Evolutionary conservation across 768 basidiomycete genomes (phyloP), one percentile per base, ranked within the genome.

Genomic region (Tylopilus vinaceipallidus): DNA sequence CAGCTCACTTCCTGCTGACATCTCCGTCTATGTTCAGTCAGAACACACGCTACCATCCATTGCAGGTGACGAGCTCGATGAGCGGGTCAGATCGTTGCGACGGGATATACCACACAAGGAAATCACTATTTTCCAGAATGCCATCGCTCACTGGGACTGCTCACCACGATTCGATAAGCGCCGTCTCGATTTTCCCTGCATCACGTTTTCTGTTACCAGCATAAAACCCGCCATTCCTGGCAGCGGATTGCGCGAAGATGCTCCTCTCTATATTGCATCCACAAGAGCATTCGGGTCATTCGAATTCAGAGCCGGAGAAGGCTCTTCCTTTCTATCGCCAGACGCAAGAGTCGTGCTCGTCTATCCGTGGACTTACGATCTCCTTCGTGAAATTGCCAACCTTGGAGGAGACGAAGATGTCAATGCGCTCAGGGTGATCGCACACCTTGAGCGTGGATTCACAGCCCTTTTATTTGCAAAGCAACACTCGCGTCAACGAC

Each of bases 291-390:
- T 55, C 3, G 54, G 51, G 0, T 13, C 39, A n/a, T 20, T 55
- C 3, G 2, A 20, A 9, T 47, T 55, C 37, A 22, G 27, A 13
- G 45, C 46, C 5, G 2, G 26, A 42, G 24, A 47, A n/a, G n/a
- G n/a, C n/a, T 16, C 22, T 20, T 7, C 11, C 26, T n/a, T 45
- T 33, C 33, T 10, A 6, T 27, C 9, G 16, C 27, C 2, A 1
- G n/a, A 29, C 2, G 26, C 30, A 20, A 37, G 30, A 3, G 17
- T 41, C 6, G 46, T 57, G 20, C 49, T 57, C 10, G 53, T 47
- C 3, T 55, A 42, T 13, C 53, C 53, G 4, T 57, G 56, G 56
- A 37, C 47, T 24, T 41, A 29, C 26, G 49, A 53, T 36, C 53
- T 55, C 37, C 23, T 44, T 0, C 17, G 30, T 12, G 17, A 22